A percentile compares a stretch with the other conserved stretches of the same genome.
Conservation (phyloP, 2,329 filamentous ascomycete genomes). For the Phaeosphaeriaceae sp. region DNA sequence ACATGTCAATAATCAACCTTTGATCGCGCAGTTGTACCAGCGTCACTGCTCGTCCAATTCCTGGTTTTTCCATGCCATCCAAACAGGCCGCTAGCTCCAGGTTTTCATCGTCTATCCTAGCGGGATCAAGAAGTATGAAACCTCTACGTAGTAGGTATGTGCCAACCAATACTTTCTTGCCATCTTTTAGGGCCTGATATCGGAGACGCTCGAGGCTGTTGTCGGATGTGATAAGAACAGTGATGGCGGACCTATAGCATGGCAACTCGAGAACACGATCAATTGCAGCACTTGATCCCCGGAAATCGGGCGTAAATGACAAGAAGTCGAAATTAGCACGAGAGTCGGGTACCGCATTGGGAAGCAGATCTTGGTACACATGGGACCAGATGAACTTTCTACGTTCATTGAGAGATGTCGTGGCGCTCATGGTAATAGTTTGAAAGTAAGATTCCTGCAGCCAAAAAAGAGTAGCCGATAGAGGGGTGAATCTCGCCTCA, state of each 20-base stretch:
- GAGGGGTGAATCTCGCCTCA: too few relatives aligned
- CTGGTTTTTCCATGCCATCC: conserved; percentile 53
- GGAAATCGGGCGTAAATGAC: conserved; percentile 53
- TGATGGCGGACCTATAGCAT: conserved; percentile 39
- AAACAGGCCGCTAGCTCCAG: conserved; percentile 47
- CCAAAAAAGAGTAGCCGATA: not conserved
- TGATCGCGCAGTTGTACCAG: conserved; percentile 45
- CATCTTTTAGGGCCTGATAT: conserved; percentile 47
- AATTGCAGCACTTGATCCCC: conserved; percentile 44
- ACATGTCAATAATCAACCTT: conserved; percentile 41
- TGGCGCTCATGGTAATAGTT: conserved; percentile 19
- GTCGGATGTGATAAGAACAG: conserved; percentile 52
- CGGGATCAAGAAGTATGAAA: conserved; percentile 51
- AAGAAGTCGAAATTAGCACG: conserved; percentile 54
- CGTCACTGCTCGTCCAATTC: conserved; percentile 43
- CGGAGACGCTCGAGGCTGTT: conserved; percentile 54
- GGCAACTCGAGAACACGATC: conserved; percentile 39
- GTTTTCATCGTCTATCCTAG: conserved; percentile 31
- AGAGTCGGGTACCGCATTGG: conserved; percentile 52
- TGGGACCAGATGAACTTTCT: conserved; percentile 31
- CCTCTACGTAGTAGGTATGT: conserved; percentile 53
- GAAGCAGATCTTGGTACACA: conserved; percentile 47
- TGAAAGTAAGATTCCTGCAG: not conserved
- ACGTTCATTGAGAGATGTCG: conserved; percentile 15
- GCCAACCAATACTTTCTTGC: conserved; percentile 51